Evolutionary conservation across 108 stramenopile species (phyloP).

Genomic region (Cyclotella baltica): DNA sequence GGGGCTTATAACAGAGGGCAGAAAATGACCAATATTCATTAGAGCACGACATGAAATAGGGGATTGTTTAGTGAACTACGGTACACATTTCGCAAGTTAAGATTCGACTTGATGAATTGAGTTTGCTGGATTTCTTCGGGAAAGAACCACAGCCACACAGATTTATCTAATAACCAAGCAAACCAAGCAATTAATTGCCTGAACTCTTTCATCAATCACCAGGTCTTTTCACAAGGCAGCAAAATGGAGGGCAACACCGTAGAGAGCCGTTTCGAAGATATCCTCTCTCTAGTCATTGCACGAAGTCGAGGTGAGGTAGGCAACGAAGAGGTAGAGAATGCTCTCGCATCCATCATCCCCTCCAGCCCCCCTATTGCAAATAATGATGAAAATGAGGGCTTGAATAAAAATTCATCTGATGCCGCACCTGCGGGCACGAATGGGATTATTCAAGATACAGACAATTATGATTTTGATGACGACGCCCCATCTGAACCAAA

Average conservation of each 20-base stretch:
- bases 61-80: too few relatives aligned
- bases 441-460: conserved; percentile 33
- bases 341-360: conserved; percentile 54
- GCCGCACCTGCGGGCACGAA: neutral
- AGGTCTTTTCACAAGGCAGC: too few relatives aligned
- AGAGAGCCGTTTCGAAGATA: conserved; percentile 59
- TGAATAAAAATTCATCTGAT: neutral
- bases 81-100: too few relatives aligned
- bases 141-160: too few relatives aligned
- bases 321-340: conserved; percentile 68
- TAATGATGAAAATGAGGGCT: conserved; percentile 14
- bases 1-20: too few relatives aligned
- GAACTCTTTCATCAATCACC: too few relatives aligned
- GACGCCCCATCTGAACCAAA: conserved; percentile 24
- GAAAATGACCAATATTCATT: too few relatives aligned
- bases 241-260: conserved; percentile 2
- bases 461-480: conserved; percentile 54
- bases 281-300: conserved; percentile 60
- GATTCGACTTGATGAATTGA: too few relatives aligned
- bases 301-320: conserved; percentile 66
- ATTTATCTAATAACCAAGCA: too few relatives aligned
- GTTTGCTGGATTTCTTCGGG: too few relatives aligned
- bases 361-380: neutral
- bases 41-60: too few relatives aligned
- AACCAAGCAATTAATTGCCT: too few relatives aligned